A percentile compares a stretch with the other conserved stretches of the same genome.
phyloP scores from a whole-genome alignment of 202 grass and related monocot species.

The Dendrocalamus latiflorus region DNA sequence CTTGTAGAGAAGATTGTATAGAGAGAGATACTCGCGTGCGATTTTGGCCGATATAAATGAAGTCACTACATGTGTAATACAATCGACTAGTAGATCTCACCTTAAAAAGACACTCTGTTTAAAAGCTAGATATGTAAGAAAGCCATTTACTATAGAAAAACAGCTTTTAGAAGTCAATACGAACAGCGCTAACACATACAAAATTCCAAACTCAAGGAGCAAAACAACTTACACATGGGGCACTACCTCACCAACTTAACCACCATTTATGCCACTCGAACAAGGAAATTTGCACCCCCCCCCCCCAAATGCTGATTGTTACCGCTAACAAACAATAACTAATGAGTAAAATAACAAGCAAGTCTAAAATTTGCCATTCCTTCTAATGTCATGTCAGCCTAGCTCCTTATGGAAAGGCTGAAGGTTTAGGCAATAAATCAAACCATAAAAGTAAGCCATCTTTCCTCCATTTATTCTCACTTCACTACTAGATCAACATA shows the following conservation, averaged over 20 bases:
- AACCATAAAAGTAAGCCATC: not conserved
- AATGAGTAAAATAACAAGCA: not conserved
- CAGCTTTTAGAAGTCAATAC: no score
- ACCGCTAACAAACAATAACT: not conserved
- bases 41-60: no score
- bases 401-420: not conserved
- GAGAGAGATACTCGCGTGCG: no score
- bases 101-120: no score
- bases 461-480: not conserved
- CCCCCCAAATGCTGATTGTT: not conserved
- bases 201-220: not conserved
- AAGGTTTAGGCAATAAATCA: not conserved
- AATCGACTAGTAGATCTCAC: no score
- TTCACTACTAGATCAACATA: not conserved
- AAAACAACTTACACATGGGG: not conserved
- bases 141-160: no score
- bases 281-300: conserved; percentile 1
- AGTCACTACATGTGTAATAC: no score
- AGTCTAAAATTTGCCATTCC: not conserved
- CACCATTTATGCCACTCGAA: not conserved
- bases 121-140: no score
- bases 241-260: not conserved
- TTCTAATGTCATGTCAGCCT: not conserved
- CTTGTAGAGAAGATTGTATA: no score
- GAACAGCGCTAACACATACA: not conserved